Evolutionary conservation across 768 basidiomycete genomes (phyloP), one percentile per base, ranked within the genome.

Genomic region (Suillus variegatus): DNA sequence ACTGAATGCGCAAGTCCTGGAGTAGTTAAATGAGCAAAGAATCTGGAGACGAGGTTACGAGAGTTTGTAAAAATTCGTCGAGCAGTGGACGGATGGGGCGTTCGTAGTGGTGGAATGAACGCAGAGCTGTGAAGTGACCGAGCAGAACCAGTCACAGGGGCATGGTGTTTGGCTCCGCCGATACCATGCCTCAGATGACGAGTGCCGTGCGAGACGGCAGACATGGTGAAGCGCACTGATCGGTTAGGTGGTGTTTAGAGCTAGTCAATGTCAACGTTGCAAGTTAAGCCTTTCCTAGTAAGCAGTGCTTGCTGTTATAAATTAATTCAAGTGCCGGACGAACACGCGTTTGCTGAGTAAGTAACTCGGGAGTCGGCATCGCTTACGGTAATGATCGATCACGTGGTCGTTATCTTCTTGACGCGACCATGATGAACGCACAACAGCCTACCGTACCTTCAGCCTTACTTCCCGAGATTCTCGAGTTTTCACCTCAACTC

Each of bases 401-500:
- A 41, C 57, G 57, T 58, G 57, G 57, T 41, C 40, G 40, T 18
- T 40, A 58, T 40, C 28, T 10, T 22, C 40, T 28, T 16, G 40
- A 58, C 56, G 56, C 38, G 56, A 58, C 56, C 36, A 58, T 12
- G 40, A 58, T 58, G 57, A 41, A 58, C n/a, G 74, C 69, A 57
- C 74, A 74, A 51, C 71, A 69, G 46, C 73, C 75, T 14, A 72
- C 73, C 1, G 73, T 71, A 2, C 83, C 81, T 4, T 82, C 86
- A 6, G 79, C 87, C 4, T 81, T 91, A 7, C 76, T 91, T 1
- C 86, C 87, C 0, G 89, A 95, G 76, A 85, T 93, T 16, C 84
- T 95, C 3, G 91, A 92, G 0, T 95, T 94, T 71, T 88, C 92
- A 0, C 94, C 93, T 0, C 91, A 95, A 69, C 85, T 91, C 22